Conservation (phyloP, 2,329 filamentous ascomycete genomes). For the Stemphylium lycopersici region DNA sequence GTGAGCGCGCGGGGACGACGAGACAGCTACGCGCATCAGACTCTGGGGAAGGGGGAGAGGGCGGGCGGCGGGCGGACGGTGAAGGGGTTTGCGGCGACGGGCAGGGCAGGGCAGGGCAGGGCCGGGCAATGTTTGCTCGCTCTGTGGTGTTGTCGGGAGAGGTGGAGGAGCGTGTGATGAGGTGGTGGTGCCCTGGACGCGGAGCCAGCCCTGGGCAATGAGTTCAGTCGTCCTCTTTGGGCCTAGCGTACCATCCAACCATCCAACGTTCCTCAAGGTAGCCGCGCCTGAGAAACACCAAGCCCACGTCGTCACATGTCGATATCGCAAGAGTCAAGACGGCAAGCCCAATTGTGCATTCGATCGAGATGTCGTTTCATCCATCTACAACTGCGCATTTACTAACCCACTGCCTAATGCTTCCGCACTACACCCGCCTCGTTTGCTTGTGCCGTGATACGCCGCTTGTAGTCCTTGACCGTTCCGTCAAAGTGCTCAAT, state of each 20-base stretch:
- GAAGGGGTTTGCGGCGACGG: conserved; percentile 17
- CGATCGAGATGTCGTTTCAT: not conserved
- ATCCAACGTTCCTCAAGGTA: conserved; percentile 7
- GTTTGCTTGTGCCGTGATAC: conserved; percentile 87
- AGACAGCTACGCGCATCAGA: conserved; percentile 31
- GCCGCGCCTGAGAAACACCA: not conserved
- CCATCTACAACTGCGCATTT: not conserved
- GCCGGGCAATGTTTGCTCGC: conserved; percentile 16
- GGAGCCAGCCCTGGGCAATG: conserved; percentile 16
- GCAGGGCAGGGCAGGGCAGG: conserved; percentile 8
- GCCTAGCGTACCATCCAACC: conserved; percentile 29
- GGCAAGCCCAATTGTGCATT: not conserved
- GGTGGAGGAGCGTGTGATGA: conserved; percentile 21
- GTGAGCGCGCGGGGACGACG: conserved; percentile 34
- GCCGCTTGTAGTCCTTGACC: conserved; percentile 97
- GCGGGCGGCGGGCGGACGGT: too few species aligned
- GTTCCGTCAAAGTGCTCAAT: conserved; percentile 97
- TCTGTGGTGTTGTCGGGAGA: conserved; percentile 14
- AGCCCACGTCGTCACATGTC: not conserved
- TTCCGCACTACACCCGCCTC: conserved; percentile 80
- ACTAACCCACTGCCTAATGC: conserved; percentile 41
- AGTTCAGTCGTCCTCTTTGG: conserved; percentile 20
- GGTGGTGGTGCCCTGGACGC: conserved; percentile 18
- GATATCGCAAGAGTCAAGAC: not conserved
- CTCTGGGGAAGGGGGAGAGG: conserved; percentile 5